Evolutionary conservation across 73 alveolate species (phyloP).

Genomic region (Symbiodinium natans): DNA sequence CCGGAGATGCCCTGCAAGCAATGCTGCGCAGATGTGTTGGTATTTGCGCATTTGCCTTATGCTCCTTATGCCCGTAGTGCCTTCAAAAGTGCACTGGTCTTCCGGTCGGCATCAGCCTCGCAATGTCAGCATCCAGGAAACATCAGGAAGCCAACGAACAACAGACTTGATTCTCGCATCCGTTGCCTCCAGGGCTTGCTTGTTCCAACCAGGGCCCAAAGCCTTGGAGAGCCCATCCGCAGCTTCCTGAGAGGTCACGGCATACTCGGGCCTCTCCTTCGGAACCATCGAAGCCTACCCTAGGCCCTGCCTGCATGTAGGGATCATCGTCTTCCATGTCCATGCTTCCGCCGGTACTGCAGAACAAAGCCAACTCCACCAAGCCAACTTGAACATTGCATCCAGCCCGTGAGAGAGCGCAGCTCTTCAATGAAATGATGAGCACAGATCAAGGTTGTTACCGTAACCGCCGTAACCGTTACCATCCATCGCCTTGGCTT

Average conservation of each 20-base stretch:
- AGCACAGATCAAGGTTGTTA: neutral
- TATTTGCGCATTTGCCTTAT: neutral
- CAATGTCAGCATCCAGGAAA: neutral
- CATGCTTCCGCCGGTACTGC: neutral
- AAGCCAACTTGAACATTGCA: neutral
- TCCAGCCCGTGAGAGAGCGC: neutral
- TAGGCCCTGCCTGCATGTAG: constrained; percentile 38
- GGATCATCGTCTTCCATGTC: constrained; percentile 82
- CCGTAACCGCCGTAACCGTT: neutral
- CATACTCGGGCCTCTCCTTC: neutral
- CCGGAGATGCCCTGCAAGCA: constrained; percentile 81
- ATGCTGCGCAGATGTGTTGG: neutral
- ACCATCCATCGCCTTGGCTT: constrained; percentile 26
- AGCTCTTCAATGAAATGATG: neutral
- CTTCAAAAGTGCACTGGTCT: constrained; percentile 73
- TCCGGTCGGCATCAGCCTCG: constrained; percentile 74
- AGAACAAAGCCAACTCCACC: neutral
- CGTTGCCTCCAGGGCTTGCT: constrained; percentile 61
- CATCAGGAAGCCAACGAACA: too few species aligned
- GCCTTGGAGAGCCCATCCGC: constrained; percentile 85
- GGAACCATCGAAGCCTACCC: neutral
- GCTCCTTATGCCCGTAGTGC: neutral
- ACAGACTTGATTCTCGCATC: neutral
- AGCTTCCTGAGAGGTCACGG: constrained; percentile 17
- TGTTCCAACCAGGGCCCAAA: constrained; percentile 79